phyloP scores from a whole-genome alignment of 352 stramenopile species.

The Globisporangium camurandrum region DNA sequence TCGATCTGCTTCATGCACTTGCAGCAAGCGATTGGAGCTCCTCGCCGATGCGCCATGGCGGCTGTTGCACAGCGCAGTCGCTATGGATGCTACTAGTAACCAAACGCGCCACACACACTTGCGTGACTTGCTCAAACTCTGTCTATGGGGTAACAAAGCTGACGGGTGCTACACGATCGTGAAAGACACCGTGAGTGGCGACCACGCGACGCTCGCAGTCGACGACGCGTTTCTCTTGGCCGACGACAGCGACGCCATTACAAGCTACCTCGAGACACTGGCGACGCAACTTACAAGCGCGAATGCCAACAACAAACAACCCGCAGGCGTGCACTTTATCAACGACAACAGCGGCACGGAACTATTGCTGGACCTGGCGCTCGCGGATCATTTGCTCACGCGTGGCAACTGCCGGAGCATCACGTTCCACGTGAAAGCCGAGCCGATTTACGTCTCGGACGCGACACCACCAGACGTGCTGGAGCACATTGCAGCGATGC shows the following conservation, averaged over 20 bases:
- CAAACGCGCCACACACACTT: slow-evolving; percentile 31
- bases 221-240: slow-evolving; percentile 56
- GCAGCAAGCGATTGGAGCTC: slow-evolving; percentile 44
- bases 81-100: slow-evolving; percentile 12
- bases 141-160: slow-evolving; percentile 73
- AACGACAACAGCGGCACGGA: slow-evolving; percentile 80
- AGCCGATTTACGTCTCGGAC: slow-evolving; percentile 80
- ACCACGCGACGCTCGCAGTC: slow-evolving; percentile 36
- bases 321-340: slow-evolving; percentile 45
- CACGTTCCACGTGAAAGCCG: slow-evolving; percentile 63
- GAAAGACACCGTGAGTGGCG: slow-evolving; percentile 58
- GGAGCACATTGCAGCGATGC: slow-evolving; percentile 57
- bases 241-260: slow-evolving; percentile 45
- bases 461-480: slow-evolving; percentile 47
- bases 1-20: background rate
- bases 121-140: slow-evolving; percentile 55
- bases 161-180: slow-evolving; percentile 71
- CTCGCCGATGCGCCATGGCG: slow-evolving; percentile 41
- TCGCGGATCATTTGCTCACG: slow-evolving; percentile 54
- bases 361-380: slow-evolving; percentile 54
- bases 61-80: slow-evolving; percentile 48
- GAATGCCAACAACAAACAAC: background rate
- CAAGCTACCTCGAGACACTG: slow-evolving; percentile 29
- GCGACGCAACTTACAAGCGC: background rate
- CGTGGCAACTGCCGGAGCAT: slow-evolving; percentile 43